Evolutionary conservation across 2,329 filamentous ascomycete species (phyloP).

Genomic region (Calonectria honghensis): DNA sequence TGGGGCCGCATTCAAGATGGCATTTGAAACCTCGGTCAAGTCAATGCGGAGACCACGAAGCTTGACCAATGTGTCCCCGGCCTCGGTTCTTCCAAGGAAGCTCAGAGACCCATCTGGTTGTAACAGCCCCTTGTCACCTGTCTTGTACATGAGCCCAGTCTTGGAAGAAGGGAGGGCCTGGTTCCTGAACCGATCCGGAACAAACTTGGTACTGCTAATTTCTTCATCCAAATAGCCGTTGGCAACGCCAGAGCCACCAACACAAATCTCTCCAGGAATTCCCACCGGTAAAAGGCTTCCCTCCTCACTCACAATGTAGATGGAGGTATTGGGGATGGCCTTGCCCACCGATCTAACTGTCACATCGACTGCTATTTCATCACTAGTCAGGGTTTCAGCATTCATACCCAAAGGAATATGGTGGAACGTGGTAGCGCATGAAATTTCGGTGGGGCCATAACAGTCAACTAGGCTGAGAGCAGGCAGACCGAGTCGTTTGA

Average conservation of each 20-base stretch:
- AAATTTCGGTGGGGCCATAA: not conserved
- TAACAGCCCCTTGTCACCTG: not conserved
- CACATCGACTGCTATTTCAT: not conserved
- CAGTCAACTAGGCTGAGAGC: not conserved
- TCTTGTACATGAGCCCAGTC: not conserved
- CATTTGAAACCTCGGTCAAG: not conserved
- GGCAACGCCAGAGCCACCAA: not conserved
- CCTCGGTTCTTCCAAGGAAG: not conserved
- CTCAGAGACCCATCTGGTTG: not conserved
- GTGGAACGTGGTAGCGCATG: not conserved
- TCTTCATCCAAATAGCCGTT: not conserved
- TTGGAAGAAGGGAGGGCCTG: not conserved
- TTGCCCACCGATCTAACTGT: not conserved
- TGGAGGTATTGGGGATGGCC: not conserved
- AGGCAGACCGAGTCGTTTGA: not conserved
- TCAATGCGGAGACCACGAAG: conserved; percentile 6
- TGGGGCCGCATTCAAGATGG: not conserved
- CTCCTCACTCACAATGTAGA: not conserved
- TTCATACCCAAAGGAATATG: not conserved
- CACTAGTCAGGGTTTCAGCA: not conserved
- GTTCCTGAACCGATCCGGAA: not conserved
- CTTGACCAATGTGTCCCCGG: not conserved
- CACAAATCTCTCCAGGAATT: not conserved
- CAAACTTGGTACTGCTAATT: not conserved
- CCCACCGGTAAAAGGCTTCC: not conserved